Evolutionary conservation across 148 eudicot species (phyloP), one percentile per base, ranked within the genome.

Genomic region (Polygonum maritimum): DNA sequence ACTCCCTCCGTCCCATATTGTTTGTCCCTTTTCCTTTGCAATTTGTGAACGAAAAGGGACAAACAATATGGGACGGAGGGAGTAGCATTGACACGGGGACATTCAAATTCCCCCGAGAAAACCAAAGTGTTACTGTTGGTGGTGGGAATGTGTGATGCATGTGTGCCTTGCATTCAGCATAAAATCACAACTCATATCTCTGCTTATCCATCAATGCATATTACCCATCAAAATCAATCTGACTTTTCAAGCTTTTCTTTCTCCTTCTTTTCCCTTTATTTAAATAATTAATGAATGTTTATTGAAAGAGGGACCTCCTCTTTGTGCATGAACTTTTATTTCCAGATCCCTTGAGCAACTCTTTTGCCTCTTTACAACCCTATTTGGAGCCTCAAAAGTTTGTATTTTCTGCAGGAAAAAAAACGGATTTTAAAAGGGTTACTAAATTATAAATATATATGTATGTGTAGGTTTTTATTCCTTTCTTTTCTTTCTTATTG

Each of bases 151-250:
- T 62, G 41, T 65, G 44, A 36, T 14, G 60, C 60, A 54, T 60
- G 36, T 60, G 41, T 65, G 44, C 38, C 71, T 67, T 67, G 45
- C 71, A 67, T 67, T 67, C 71, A 67, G 71, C 71, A 67, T 67
- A 67, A 67, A 67, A 67, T 67, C 71, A 67, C 71, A 67, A 36
- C 71, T 14, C 71, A 67, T 60, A 60, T 60, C 69, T 11, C 14
- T 54, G 47, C 7, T 44, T 19, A 54, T 18, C 26, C 22, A 18
- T 55, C 57, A 16, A 16, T 11, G 16, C 5, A 14, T n/a, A 51
- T 3, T 57, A 31, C 38, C 31, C 38, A 67, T 67, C 71, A 16
- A 22, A 67, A 67, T 67, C 71, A 67, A 6, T 67, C 71, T 67
- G 19, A 67, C 71, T 67, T 67, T 36, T 38, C n/a, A 67, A 35